phyloP scores from a whole-genome alignment of 306 rosid species.

The Malus sylvestris region DNA sequence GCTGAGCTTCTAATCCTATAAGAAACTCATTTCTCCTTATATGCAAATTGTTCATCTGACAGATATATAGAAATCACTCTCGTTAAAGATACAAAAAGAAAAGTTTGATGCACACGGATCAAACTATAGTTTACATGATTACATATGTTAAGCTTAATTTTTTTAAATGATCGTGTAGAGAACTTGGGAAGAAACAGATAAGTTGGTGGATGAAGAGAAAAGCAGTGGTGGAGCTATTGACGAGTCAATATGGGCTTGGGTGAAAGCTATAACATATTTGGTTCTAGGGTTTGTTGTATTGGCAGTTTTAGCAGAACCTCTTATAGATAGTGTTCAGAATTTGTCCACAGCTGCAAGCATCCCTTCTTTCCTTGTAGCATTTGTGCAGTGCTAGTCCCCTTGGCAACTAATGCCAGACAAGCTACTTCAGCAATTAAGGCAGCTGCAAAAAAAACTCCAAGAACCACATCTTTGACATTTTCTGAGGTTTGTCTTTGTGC shows the following conservation, averaged over 20 bases:
- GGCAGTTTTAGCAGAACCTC: slow-evolving; percentile 57
- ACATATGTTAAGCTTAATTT: not conserved
- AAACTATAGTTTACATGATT: not conserved
- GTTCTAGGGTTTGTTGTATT: slow-evolving; percentile 2
- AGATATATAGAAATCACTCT: not conserved
- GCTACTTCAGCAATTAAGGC: slow-evolving; percentile 51
- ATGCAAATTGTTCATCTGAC: not conserved
- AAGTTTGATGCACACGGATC: not conserved
- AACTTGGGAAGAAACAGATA: slow-evolving; percentile 15
- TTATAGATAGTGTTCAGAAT: slow-evolving; percentile 43
- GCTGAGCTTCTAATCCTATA: not conserved
- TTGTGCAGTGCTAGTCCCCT: slow-evolving; percentile 49
- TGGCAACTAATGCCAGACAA: slow-evolving; percentile 61
- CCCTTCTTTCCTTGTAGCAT: slow-evolving; percentile 48
- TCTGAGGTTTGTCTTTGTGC: slow-evolving; percentile 40
- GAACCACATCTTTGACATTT: slow-evolving; percentile 47
- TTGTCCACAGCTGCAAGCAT: slow-evolving; percentile 41
- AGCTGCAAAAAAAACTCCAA: slow-evolving; percentile 40
- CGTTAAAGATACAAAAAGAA: not conserved
- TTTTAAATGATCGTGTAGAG: not conserved
- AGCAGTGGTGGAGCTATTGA: not conserved
- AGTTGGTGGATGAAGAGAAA: slow-evolving; percentile 6
- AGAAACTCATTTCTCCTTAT: not conserved
- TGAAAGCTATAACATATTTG: slow-evolving; percentile 8
- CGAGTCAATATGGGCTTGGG: slow-evolving; percentile 4